Base-by-base conservation (phyloP, 148 eudicot species). In the Vaccinium vitisidaea region DNA sequence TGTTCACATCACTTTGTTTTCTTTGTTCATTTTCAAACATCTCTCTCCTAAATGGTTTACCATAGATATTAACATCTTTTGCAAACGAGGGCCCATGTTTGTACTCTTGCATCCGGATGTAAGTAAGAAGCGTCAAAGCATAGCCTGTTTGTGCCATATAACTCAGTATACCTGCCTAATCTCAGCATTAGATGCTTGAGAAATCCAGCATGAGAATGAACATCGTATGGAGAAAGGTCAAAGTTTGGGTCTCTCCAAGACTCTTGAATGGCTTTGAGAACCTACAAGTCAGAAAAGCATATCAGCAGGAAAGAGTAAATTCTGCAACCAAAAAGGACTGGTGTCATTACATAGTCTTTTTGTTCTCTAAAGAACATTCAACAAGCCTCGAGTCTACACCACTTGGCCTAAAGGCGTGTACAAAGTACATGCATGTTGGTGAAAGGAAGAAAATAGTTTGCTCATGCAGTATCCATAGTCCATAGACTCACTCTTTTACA, bases 261-360 rank as follows among this genome's bases (percentile, higher is more conserved):
- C 73, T 93, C 96, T 93, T 96, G 99, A 90, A 96, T 89, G 85
- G 92, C 92, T 92, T 93, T 90, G 80, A 96, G 98, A 94, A 95
- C 98, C 99, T 96, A 93, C 79, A 80, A 79, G 86, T 88, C 88
- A 87, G 86, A 89, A 84, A 88, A 46, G 65, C 84, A 84, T 79
- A 84, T 88, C 79, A 89, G 67, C 82, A 65, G 32, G 30, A 80
- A 23, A 53, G 50, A 74, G 56, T 8, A 55, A 77, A 70, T 32
- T 10, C 15, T 30, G 3, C 75, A 52, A 54, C 30, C 23, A 63
- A 14, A 2, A 27, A 79, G 56, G 19, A 81, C 10, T 46, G n/a
- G 30, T 50, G 39, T 19, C 79, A 52, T 21, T 5, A n/a, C 32
- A 52, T 23, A 65, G 23, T 65, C 25, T 10, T 71, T 30, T 36